Conservation (phyloP, 768 basidiomycete genomes). For the Gloeophyllum trabeum region DNA sequence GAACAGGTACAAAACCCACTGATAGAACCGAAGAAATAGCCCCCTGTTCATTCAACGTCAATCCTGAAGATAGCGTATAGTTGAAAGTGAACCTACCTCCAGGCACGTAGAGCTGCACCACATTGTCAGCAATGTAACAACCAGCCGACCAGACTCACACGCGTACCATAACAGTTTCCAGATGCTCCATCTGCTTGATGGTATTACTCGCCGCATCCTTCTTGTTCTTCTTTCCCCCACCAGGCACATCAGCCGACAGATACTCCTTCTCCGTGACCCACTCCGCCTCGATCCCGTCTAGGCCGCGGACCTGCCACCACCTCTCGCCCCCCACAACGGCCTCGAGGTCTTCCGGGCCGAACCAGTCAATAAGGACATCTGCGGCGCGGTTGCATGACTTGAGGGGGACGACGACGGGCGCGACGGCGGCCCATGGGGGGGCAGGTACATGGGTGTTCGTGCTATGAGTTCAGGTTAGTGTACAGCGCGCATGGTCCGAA, state of each 20-base stretch:
- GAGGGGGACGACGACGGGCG: slow-evolving; percentile 46
- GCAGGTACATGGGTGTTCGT: slow-evolving; percentile 64
- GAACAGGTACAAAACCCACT: slow-evolving; percentile 23
- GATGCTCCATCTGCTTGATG: slow-evolving; percentile 38
- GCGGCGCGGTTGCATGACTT: slow-evolving; percentile 48
- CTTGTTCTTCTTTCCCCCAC: slow-evolving; percentile 18
- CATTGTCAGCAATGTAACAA: slow-evolving; percentile 4
- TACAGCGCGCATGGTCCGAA: background rate
- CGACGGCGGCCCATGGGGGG: slow-evolving; percentile 53
- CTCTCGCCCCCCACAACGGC: slow-evolving; percentile 62
- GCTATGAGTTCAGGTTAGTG: slow-evolving; percentile 15
- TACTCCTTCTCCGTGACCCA: slow-evolving; percentile 47
- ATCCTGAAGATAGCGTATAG: background rate
- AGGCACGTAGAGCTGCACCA: slow-evolving; percentile 48
- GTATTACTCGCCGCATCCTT: slow-evolving; percentile 25
- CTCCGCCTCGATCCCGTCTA: slow-evolving; percentile 57
- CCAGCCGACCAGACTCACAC: background rate
- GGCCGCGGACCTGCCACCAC: slow-evolving; percentile 78
- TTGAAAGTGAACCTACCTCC: slow-evolving; percentile 29
- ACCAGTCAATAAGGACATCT: slow-evolving; percentile 57
- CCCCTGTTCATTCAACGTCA: slow-evolving; percentile 24
- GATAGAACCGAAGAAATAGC: slow-evolving; percentile 57
- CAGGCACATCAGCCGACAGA: slow-evolving; percentile 15
- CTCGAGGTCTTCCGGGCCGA: slow-evolving; percentile 60
- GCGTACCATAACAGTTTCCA: slow-evolving; percentile 45